Base-by-base conservation (phyloP, 345 rosid genomes). In the Salix exigua region DNA sequence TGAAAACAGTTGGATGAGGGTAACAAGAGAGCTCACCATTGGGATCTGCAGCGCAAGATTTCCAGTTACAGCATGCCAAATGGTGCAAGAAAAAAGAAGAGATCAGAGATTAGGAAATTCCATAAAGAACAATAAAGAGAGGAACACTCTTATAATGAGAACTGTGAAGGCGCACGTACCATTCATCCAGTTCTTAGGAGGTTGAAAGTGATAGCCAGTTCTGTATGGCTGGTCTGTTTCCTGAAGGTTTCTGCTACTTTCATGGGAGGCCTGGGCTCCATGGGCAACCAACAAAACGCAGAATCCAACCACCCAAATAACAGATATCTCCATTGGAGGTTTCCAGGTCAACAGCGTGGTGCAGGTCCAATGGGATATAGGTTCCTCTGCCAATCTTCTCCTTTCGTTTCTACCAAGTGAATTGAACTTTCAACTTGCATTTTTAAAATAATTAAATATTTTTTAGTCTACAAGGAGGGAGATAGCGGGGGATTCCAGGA, bases 111-210 rank as follows among this genome's bases (percentile, higher is more conserved):
- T 46, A 46, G 18, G 50, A 46, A 46, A 46, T 46, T 16, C 17
- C 18, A 46, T 13, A 46, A 46, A 46, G 50, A 46, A 46, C 14
- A 46, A 12, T 46, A 46, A 12, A 46, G 50, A 46, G 17, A 46
- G 50, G 50, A 46, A 13, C 50, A 46, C 50, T 11, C 50, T 3
- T 46, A 13, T 4, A 46, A 46, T 46, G 50, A 46, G 14, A 46
- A 14, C 50, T 46, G 17, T 46, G 50, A 46, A 46, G 50, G 50
- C 37, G 31, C 73, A 86, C 37, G 31, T 75, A 86, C 89, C 90
- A 35, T 87, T 89, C 40, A 87, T 76, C 90, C 92, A 89, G 50
- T 86, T 87, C 63, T 77, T 65, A 40, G 83, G 86, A 68, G 90
- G 80, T 26, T 80, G 92, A 82, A 89, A 89, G 37, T 87, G 92